These are phyloP conservation scores for Boletus subcaerulescens DNA, from an alignment of 768 basidiomycete genomes.

Conservation along the genomic window DNA sequence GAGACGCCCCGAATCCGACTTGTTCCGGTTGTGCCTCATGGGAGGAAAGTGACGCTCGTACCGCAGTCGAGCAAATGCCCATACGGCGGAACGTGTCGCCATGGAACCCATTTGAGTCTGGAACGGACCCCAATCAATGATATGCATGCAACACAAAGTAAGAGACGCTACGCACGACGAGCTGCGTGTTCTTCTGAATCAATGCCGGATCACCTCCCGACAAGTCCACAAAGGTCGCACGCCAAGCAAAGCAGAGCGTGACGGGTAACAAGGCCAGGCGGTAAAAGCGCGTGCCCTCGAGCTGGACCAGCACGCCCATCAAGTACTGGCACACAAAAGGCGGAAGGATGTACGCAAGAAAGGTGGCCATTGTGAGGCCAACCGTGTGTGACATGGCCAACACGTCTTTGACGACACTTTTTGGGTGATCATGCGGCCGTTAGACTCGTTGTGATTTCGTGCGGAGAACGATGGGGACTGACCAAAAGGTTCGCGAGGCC, in stretches of 20 bases:
- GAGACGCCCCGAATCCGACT: not conserved
- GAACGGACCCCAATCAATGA: not conserved
- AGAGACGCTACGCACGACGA: constrained; percentile 18
- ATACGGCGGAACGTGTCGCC: constrained; percentile 13
- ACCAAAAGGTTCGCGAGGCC: not conserved
- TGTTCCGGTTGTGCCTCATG: not conserved
- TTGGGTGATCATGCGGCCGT: not conserved
- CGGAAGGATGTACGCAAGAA: constrained; percentile 38
- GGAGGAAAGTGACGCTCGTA: constrained; percentile 12
- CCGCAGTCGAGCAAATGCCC: constrained; percentile 18
- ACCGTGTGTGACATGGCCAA: constrained; percentile 5
- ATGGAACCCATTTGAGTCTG: constrained; percentile 16
- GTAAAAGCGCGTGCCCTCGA: constrained; percentile 38
- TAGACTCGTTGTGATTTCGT: not conserved
- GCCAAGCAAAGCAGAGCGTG: constrained; percentile 43
- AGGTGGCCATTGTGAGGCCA: constrained; percentile 20
- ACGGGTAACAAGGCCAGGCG: constrained; percentile 51
- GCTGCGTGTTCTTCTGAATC: constrained; percentile 11
- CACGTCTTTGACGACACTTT: not conserved
- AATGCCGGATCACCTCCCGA: constrained; percentile 17
- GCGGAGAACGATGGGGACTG: not conserved
- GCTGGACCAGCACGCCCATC: constrained; percentile 52
- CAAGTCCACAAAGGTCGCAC: constrained; percentile 30
- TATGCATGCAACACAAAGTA: not conserved
- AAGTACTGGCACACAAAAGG: constrained; percentile 46